Conservation (phyloP, 345 rosid species). For the Citrus medica region DNA sequence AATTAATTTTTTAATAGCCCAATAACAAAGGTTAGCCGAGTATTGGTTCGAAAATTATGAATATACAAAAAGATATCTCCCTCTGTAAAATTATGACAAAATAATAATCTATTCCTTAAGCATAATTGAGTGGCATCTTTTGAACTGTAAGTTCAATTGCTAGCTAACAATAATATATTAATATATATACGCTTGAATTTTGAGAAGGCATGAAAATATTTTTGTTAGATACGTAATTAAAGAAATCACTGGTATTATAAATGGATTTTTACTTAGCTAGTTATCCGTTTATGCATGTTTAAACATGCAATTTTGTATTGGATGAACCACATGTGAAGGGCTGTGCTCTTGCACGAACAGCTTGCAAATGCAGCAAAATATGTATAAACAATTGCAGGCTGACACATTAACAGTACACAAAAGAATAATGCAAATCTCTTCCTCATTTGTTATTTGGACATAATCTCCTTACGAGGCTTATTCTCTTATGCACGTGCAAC, state of each 20-base stretch:
- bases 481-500: background rate
- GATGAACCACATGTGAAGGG: background rate
- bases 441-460: background rate
- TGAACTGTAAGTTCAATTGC: background rate
- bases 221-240: background rate
- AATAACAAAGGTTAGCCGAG: accelerated
- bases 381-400: background rate
- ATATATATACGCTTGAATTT: background rate
- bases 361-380: background rate
- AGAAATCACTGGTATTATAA: background rate
- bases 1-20: no score
- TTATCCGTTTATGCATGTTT: background rate
- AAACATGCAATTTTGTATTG: background rate
- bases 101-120: no score
- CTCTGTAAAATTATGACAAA: no score
- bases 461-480: background rate
- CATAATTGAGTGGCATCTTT: background rate
- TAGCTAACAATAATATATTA: background rate
- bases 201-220: background rate
- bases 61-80: no score
- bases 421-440: background rate
- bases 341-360: background rate
- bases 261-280: background rate
- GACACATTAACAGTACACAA: background rate
- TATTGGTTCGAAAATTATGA: no score